Conservation (phyloP, 2,329 filamentous ascomycete species). For the Xylaria sp. region DNA sequence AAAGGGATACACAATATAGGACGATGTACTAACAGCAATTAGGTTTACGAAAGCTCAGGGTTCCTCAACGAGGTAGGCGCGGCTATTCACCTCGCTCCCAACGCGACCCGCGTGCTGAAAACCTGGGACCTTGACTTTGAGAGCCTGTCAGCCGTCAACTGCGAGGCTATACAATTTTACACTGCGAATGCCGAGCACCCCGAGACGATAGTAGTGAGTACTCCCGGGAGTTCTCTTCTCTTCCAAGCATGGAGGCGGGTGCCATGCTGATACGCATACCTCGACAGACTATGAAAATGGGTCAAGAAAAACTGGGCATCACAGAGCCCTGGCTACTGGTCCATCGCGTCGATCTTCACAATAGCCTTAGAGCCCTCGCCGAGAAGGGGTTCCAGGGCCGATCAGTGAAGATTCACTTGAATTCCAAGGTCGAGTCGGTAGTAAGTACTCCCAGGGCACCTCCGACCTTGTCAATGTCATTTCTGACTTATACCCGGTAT, state of each 20-base stretch:
- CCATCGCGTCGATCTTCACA: conserved; percentile 33
- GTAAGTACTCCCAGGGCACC: conserved; percentile 17
- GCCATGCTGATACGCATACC: conserved; percentile 11
- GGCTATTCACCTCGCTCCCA: conserved; percentile 29
- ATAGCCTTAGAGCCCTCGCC: conserved; percentile 17
- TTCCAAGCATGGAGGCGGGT: not conserved
- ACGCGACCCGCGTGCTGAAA: conserved; percentile 23
- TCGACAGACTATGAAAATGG: conserved; percentile 10
- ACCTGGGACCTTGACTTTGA: conserved; percentile 30
- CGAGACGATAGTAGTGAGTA: not conserved
- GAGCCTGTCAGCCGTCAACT: conserved; percentile 11
- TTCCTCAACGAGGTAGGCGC: conserved; percentile 35
- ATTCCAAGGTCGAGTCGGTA: conserved; percentile 31
- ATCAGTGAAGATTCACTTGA: conserved; percentile 30
- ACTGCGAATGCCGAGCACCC: not conserved
- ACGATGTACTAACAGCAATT: conserved; percentile 4
- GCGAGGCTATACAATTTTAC: conserved; percentile 10
- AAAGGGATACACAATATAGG: not conserved
- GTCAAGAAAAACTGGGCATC: conserved; percentile 12
- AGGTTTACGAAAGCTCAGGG: conserved; percentile 33
- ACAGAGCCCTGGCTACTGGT: conserved; percentile 25
- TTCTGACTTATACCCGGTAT: not conserved
- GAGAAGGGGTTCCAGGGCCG: conserved; percentile 23
- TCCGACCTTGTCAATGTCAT: not conserved
- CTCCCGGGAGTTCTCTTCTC: not conserved